These are phyloP conservation scores for Leccinum huronense DNA, from an alignment of 1,284 basidiomycete genomes.

Conservation along the genomic window DNA sequence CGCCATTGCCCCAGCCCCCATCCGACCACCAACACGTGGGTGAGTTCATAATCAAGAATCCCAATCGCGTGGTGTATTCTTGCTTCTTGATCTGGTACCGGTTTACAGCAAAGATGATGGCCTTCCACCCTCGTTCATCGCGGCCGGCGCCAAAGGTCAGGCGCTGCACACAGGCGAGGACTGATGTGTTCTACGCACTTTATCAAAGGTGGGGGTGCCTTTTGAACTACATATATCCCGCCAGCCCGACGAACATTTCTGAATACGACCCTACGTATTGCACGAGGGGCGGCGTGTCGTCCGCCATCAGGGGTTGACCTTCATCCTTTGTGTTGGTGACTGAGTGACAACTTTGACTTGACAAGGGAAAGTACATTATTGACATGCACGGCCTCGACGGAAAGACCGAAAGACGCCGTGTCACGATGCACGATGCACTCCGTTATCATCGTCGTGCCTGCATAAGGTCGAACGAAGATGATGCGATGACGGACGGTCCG, in stretches of 20 bases:
- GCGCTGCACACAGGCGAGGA: neutral
- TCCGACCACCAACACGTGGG: neutral
- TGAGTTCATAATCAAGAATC: neutral
- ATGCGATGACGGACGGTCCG: neutral
- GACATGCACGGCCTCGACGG: neutral
- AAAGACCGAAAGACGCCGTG: neutral
- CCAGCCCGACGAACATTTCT: neutral
- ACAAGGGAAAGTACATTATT: neutral
- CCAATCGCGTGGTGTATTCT: neutral
- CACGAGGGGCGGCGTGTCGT: neutral
- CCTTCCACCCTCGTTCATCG: neutral
- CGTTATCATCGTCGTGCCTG: neutral
- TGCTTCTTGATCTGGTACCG: neutral
- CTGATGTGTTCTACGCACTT: neutral
- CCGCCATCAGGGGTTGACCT: neutral
- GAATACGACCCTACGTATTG: neutral
- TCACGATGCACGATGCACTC: neutral
- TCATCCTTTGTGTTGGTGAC: neutral
- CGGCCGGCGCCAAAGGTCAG: neutral
- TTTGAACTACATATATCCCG: neutral
- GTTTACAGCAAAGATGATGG: slow-evolving; percentile 1
- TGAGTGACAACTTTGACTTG: neutral
- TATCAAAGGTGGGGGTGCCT: neutral
- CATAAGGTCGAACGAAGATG: neutral
- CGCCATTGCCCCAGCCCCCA: neutral